These are phyloP conservation scores for Naematelia encephala DNA, from an alignment of 768 basidiomycete species.

Conservation along the genomic window DNA sequence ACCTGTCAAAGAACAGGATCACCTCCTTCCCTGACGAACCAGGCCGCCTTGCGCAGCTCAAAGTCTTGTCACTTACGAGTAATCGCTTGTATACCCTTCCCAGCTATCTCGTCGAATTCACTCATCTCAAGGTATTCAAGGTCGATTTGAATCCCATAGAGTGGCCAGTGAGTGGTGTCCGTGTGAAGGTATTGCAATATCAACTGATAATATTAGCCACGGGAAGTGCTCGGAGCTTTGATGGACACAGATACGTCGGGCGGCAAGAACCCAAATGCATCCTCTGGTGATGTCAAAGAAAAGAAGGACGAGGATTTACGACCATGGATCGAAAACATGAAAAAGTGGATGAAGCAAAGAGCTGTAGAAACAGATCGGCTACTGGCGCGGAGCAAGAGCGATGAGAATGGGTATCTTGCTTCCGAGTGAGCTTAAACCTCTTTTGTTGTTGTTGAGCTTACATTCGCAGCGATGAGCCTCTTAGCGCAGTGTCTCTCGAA, in stretches of 20 bases:
- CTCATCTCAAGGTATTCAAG: constrained; percentile 71
- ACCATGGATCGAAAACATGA: constrained; percentile 69
- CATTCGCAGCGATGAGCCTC: constrained; percentile 20
- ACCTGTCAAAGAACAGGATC: constrained; percentile 89
- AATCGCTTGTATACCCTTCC: constrained; percentile 82
- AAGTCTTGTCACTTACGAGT: constrained; percentile 82
- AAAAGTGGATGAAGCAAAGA: constrained; percentile 67
- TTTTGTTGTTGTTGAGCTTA: constrained; percentile 2
- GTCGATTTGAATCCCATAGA: constrained; percentile 88
- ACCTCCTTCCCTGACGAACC: constrained; percentile 72
- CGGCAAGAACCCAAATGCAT: constrained; percentile 2
- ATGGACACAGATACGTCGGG: constrained; percentile 15
- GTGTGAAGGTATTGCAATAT: too few relatives aligned
- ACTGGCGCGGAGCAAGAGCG: constrained; percentile 16
- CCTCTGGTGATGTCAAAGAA: constrained; percentile 1
- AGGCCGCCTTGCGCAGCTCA: constrained; percentile 70
- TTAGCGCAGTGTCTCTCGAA: constrained; percentile 14
- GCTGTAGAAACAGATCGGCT: constrained; percentile 37
- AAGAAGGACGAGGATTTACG: constrained; percentile 58
- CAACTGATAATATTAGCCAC: constrained; percentile 30
- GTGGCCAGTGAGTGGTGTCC: constrained; percentile 63
- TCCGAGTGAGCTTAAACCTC: constrained; percentile 26
- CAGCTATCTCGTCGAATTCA: constrained; percentile 69
- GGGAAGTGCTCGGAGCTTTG: constrained; percentile 43
- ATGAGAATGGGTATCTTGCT: constrained; percentile 19